These are phyloP conservation scores for Curvularia lunata DNA, from an alignment of 2,329 filamentous ascomycete genomes.

Conservation along the genomic window DNA sequence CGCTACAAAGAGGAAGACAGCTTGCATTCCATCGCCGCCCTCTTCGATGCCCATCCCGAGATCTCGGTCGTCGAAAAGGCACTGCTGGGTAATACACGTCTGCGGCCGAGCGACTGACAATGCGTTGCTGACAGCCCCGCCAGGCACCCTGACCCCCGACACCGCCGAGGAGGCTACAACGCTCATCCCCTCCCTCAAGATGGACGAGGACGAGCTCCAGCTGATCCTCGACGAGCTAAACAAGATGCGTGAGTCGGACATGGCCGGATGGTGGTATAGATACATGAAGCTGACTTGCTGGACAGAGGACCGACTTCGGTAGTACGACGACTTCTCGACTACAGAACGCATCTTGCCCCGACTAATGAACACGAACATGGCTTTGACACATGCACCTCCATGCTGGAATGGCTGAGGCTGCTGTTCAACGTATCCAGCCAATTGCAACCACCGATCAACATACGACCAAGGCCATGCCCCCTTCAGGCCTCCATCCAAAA, in stretches of 20 bases:
- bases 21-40: slow-evolving; percentile 88
- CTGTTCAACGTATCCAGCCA: not conserved
- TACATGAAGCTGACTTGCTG: slow-evolving; percentile 27
- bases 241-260: slow-evolving; percentile 65
- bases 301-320: slow-evolving; percentile 39
- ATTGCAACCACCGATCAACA: not conserved
- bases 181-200: slow-evolving; percentile 91
- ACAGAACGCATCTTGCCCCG: not conserved
- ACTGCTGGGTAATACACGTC: slow-evolving; percentile 69
- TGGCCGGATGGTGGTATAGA: not conserved
- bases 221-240: slow-evolving; percentile 89
- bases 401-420: not conserved
- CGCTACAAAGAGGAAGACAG: slow-evolving; percentile 96
- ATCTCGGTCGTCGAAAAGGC: slow-evolving; percentile 92
- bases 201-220: slow-evolving; percentile 85
- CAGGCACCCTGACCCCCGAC: slow-evolving; percentile 90
- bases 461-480: no score
- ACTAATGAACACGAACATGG: not conserved
- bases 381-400: not conserved
- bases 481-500: not conserved
- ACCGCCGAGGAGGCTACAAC: slow-evolving; percentile 95
- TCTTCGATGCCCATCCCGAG: slow-evolving; percentile 79
- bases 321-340: slow-evolving; percentile 2
- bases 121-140: slow-evolving; percentile 21
- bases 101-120: slow-evolving; percentile 12